Percentiles rank a stretch among this genome's conserved stretches.
These are phyloP conservation scores for Penicillium hesseltinei DNA, from an alignment of 2,329 filamentous ascomycete genomes.

Conservation along the genomic window DNA sequence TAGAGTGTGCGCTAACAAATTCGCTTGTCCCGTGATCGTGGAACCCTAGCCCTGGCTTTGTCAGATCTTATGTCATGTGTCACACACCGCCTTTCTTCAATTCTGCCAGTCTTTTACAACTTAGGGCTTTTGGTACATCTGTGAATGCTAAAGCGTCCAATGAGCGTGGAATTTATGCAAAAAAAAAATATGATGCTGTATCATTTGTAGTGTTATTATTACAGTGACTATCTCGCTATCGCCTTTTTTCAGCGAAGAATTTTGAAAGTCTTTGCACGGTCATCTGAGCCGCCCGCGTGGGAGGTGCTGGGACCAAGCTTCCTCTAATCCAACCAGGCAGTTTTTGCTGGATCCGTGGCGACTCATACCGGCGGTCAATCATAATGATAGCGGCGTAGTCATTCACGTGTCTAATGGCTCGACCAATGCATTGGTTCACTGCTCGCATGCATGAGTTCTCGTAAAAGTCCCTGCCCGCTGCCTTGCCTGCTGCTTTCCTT, in stretches of 20 bases:
- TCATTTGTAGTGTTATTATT: not conserved
- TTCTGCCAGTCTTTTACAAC: slow-evolving; percentile 7
- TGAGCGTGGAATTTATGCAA: not conserved
- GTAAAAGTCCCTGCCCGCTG: slow-evolving; percentile 72
- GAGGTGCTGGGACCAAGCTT: slow-evolving; percentile 51
- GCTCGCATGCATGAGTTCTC: slow-evolving; percentile 96
- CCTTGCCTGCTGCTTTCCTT: slow-evolving; percentile 40
- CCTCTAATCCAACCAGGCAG: slow-evolving; percentile 84
- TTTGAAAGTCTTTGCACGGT: slow-evolving; percentile 31
- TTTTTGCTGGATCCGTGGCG: slow-evolving; percentile 70
- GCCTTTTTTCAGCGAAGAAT: slow-evolving; percentile 32
- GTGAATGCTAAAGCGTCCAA: not conserved
- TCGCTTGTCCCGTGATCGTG: slow-evolving; percentile 39
- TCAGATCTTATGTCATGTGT: not conserved
- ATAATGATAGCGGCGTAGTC: slow-evolving; percentile 92
- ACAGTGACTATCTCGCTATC: not conserved
- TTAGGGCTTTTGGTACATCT: not conserved
- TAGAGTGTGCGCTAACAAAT: slow-evolving; percentile 41
- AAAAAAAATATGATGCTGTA: not conserved
- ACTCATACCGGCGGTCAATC: slow-evolving; percentile 76
- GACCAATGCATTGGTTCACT: slow-evolving; percentile 93
- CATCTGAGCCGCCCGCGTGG: slow-evolving; percentile 24
- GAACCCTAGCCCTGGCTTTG: slow-evolving; percentile 28
- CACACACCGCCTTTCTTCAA: not conserved
- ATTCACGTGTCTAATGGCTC: slow-evolving; percentile 80